These are phyloP conservation scores for Naganishia vishniacii DNA, from an alignment of 768 basidiomycete genomes.

Conservation along the genomic window DNA sequence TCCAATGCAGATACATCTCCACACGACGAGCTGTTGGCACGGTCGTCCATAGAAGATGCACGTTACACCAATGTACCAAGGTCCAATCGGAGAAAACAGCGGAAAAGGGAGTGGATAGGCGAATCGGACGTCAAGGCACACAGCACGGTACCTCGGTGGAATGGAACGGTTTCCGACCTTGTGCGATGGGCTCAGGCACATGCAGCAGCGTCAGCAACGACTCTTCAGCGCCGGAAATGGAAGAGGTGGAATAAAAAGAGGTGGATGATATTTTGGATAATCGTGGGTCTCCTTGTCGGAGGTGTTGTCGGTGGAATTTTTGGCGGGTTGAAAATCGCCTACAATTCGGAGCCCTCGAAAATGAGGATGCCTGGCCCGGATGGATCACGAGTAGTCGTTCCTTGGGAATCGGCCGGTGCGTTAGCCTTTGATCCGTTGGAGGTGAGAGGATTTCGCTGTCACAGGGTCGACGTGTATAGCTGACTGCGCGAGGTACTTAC, in stretches of 20 bases:
- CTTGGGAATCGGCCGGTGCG: conserved; percentile 11
- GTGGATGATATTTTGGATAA: not conserved
- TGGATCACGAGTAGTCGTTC: conserved; percentile 20
- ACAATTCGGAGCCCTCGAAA: not conserved
- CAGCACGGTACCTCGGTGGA: not conserved
- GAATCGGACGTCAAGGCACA: not conserved
- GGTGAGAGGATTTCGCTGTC: not conserved
- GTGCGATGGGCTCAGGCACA: not conserved
- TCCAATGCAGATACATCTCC: not conserved
- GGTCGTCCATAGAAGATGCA: not conserved
- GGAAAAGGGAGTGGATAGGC: not conserved
- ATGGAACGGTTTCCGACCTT: conserved; percentile 5
- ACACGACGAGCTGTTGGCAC: not conserved
- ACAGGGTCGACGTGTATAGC: no score
- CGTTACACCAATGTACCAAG: not conserved
- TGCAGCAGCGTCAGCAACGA: not conserved
- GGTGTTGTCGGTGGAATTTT: conserved; percentile 25
- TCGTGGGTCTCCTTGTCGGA: not conserved
- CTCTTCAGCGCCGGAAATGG: conserved; percentile 13
- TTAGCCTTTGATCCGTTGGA: conserved; percentile 24
- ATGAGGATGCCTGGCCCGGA: conserved; percentile 8
- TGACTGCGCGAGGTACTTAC: no score
- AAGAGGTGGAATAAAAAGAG: conserved; percentile 20
- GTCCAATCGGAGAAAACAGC: not conserved
- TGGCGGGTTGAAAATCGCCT: conserved; percentile 22